phyloP scores from a whole-genome alignment of 2,329 filamentous ascomycete genomes.

The Sporothrix pseudoabietina region DNA sequence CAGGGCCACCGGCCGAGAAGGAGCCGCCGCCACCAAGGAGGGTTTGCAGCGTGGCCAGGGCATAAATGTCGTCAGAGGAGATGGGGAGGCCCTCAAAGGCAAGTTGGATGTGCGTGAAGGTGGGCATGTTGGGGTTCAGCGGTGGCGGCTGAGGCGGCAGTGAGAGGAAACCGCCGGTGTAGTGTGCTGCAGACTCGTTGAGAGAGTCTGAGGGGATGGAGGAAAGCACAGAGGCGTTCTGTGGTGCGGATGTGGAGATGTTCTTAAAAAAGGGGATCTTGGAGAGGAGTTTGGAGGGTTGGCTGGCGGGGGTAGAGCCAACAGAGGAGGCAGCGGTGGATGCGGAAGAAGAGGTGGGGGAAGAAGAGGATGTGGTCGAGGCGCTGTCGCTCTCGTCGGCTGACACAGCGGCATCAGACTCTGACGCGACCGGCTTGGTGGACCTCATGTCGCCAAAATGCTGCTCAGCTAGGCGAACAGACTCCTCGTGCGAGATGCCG shows the following conservation, averaged over 20 bases:
- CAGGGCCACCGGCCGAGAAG: slow-evolving; percentile 93
- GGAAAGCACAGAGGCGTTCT: slow-evolving; percentile 60
- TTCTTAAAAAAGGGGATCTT: slow-evolving; percentile 82
- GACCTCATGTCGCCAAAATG: slow-evolving; percentile 90
- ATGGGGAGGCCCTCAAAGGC: slow-evolving; percentile 95
- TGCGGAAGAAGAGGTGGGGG: slow-evolving; percentile 45
- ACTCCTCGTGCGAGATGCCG: slow-evolving; percentile 79
- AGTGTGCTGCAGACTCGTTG: slow-evolving; percentile 65
- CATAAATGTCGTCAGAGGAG: slow-evolving; percentile 89
- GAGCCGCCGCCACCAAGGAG: slow-evolving; percentile 94
- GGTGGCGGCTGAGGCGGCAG: slow-evolving; percentile 80
- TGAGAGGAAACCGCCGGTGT: slow-evolving; percentile 91
- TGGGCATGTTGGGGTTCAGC: slow-evolving; percentile 72
- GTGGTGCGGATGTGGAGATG: slow-evolving; percentile 72
- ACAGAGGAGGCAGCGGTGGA: slow-evolving; percentile 16
- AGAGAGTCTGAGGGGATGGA: slow-evolving; percentile 60
- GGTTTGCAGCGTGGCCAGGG: slow-evolving; percentile 90
- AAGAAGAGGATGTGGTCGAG: slow-evolving; percentile 38
- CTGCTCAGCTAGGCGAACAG: slow-evolving; percentile 75
- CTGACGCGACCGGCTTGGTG: slow-evolving; percentile 45
- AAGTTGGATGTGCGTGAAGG: slow-evolving; percentile 89
- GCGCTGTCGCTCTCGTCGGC: slow-evolving; percentile 35
- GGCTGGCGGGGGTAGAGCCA: slow-evolving; percentile 37
- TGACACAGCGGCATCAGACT: slow-evolving; percentile 37
- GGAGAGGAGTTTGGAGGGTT: slow-evolving; percentile 70